Percentiles rank a stretch among this genome's conserved stretches.
phyloP scores from a whole-genome alignment of 2,329 filamentous ascomycete genomes.

The Amauroascus niger region DNA sequence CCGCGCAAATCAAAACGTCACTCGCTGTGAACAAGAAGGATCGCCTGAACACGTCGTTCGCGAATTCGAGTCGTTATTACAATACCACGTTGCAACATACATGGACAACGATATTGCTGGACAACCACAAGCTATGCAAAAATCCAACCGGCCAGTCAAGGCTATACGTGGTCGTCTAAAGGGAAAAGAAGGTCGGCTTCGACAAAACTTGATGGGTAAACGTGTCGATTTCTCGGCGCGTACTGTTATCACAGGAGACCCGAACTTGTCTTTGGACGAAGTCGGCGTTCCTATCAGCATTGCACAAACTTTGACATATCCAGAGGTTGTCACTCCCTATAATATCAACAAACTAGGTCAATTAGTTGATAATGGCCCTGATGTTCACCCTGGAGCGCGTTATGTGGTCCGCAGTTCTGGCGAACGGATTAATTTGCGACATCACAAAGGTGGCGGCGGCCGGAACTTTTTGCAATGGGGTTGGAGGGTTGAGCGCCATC shows the following conservation, averaged over 20 bases:
- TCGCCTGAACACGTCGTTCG: conserved; percentile 81
- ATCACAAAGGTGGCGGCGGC: conserved; percentile 71
- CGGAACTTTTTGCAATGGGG: conserved; percentile 86
- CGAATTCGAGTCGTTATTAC: conserved; percentile 83
- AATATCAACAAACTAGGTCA: conserved; percentile 89
- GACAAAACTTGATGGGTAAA: conserved; percentile 99
- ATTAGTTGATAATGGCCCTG: conserved; percentile 85
- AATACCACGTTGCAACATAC: conserved; percentile 97
- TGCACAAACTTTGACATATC: conserved; percentile 85
- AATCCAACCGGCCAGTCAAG: conserved; percentile 93
- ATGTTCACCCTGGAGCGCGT: conserved; percentile 88
- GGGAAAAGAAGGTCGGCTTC: conserved; percentile 95
- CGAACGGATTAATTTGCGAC: conserved; percentile 85
- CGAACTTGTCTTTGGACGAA: conserved; percentile 90
- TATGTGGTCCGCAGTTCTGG: conserved; percentile 93
- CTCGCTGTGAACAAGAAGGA: conserved; percentile 81
- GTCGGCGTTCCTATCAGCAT: conserved; percentile 94
- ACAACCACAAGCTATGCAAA: conserved; percentile 86
- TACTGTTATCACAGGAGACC: conserved; percentile 98
- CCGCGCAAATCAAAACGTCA: conserved; percentile 89
- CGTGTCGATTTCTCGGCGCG: conserved; percentile 98
- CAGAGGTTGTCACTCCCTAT: conserved; percentile 93
- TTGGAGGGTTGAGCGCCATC: conserved; percentile 96
- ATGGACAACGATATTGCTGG: conserved; percentile 99
- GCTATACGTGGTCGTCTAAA: conserved; percentile 94